Percentiles rank a stretch among this genome's conserved stretches.
These are phyloP conservation scores for Thalia dealbata DNA, from an alignment of 176 grass and related monocot species.

Conservation along the genomic window DNA sequence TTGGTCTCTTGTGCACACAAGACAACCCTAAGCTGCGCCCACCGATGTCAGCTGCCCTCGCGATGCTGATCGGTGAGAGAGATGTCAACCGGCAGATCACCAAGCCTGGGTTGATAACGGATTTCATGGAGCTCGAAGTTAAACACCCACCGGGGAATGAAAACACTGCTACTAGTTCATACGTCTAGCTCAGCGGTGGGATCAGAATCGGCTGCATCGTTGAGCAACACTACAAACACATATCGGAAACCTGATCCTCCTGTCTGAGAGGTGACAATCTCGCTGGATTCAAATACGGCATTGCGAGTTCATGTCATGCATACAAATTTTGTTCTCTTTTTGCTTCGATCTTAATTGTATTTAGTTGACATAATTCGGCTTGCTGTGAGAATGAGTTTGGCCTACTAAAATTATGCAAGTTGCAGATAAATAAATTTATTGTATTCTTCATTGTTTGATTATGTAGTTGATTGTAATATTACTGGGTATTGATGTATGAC, in stretches of 20 bases:
- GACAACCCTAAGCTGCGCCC: constrained; percentile 55
- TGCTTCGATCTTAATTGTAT: too few species aligned
- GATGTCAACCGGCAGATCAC: constrained; percentile 35
- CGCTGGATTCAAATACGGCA: too few species aligned
- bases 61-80: constrained; percentile 44
- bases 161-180: neutral
- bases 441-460: too few species aligned
- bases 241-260: neutral
- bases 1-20: constrained; percentile 76
- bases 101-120: constrained; percentile 74
- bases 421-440: too few species aligned
- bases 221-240: neutral
- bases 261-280: too few species aligned
- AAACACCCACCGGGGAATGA: neutral
- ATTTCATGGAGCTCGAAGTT: constrained; percentile 80
- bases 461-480: too few species aligned
- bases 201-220: neutral
- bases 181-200: neutral
- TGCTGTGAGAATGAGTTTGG: too few species aligned
- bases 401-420: too few species aligned
- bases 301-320: too few species aligned
- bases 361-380: too few species aligned
- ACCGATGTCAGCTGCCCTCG: constrained; percentile 46
- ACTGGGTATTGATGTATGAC: too few species aligned
- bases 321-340: too few species aligned